These are phyloP conservation scores for Dipteronia sinensis DNA, from an alignment of 345 rosid species.

Conservation along the genomic window DNA sequence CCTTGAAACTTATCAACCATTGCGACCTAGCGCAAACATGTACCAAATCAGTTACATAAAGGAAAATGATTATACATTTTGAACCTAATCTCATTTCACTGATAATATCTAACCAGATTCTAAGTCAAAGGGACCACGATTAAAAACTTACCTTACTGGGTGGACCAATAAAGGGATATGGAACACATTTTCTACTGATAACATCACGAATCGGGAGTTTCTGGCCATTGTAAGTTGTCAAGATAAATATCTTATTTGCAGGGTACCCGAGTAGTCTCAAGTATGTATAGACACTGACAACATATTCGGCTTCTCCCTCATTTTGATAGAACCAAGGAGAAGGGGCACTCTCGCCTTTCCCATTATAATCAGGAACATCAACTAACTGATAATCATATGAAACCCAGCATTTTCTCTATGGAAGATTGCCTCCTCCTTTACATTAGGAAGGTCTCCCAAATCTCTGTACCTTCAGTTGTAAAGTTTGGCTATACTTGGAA, in stretches of 20 bases:
- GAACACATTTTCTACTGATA: conserved; percentile 82
- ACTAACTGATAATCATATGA: conserved; percentile 91
- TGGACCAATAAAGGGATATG: conserved; percentile 83
- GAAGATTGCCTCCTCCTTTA: conserved; percentile 69
- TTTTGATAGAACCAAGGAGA: conserved; percentile 99
- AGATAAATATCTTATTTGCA: conserved; percentile 89
- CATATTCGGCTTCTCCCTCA: conserved; percentile 96
- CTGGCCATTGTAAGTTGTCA: conserved; percentile 98
- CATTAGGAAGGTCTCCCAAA: conserved; percentile 88
- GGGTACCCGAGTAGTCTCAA: conserved; percentile 95
- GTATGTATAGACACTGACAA: conserved; percentile 96
- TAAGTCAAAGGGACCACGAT: background rate
- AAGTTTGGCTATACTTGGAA: conserved; percentile 91
- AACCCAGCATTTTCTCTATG: conserved; percentile 90
- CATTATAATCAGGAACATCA: conserved; percentile 88
- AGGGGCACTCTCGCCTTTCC: conserved; percentile 91
- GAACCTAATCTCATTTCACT: background rate
- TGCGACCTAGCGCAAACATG: conserved; percentile 58
- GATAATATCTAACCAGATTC: background rate
- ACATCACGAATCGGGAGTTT: conserved; percentile 99
- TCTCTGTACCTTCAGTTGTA: conserved; percentile 98
- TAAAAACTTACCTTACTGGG: conserved; percentile 79
- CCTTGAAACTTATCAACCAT: conserved; percentile 99
- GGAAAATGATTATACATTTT: background rate
- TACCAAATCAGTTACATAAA: background rate